Percentiles rank a stretch among this genome's conserved stretches.
Conservation (phyloP, 2,329 filamentous ascomycete species). For the Fusarium sp. region DNA sequence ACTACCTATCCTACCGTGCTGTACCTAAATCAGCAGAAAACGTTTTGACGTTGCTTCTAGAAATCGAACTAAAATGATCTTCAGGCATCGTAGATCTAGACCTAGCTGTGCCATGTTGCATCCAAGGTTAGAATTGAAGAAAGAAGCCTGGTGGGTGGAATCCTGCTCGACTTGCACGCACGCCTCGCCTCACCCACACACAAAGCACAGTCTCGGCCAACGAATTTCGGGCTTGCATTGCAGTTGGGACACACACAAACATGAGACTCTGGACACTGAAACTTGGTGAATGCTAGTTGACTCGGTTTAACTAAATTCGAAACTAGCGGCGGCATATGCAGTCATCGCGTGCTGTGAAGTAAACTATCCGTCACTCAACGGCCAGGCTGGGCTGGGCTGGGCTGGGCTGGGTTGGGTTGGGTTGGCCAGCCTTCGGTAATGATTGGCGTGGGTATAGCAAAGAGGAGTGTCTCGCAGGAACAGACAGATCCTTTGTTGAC, state of each 20-base stretch:
- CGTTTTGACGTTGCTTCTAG: constrained; percentile 18
- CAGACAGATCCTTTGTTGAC: constrained; percentile 6
- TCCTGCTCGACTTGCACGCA: neutral
- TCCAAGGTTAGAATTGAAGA: neutral
- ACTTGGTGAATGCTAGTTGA: constrained; percentile 5
- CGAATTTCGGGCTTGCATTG: constrained; percentile 12
- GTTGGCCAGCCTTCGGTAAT: neutral
- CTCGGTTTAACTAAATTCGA: constrained; percentile 4
- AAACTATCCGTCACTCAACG: constrained; percentile 28
- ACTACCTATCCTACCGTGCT: neutral
- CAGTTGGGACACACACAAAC: neutral
- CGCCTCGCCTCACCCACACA: constrained; percentile 12
- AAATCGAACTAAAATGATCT: constrained; percentile 22
- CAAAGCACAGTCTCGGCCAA: neutral
- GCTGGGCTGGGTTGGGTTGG: neutral
- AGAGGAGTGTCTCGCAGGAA: constrained; percentile 11
- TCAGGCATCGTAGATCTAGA: constrained; percentile 30
- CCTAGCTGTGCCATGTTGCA: constrained; percentile 3
- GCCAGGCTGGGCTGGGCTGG: constrained; percentile 4
- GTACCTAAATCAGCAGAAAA: neutral
- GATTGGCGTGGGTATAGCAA: constrained; percentile 30
- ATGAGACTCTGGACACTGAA: constrained; percentile 2
- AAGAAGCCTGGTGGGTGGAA: constrained; percentile 12
- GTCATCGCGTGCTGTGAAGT: constrained; percentile 28
- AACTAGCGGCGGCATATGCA: constrained; percentile 32